Evolutionary conservation across 306 rosid species (phyloP).

Genomic region (Herpetospermum pedunculosum): DNA sequence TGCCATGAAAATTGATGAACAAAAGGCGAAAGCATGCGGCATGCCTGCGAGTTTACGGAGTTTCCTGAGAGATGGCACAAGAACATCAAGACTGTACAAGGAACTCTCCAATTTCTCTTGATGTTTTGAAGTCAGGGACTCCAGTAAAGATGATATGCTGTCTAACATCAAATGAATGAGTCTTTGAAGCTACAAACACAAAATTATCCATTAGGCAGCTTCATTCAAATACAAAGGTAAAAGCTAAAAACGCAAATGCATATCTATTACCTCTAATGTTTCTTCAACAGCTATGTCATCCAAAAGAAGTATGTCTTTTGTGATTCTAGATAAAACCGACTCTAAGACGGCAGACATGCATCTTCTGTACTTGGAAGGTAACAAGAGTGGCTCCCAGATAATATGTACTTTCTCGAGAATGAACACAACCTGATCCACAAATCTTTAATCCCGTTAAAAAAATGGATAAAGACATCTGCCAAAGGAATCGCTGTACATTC

Average conservation of each 20-base stretch:
- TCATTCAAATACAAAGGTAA: not conserved
- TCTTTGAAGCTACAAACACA: conserved; percentile 54
- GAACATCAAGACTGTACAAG: conserved; percentile 33
- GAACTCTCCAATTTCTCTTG: conserved; percentile 38
- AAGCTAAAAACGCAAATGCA: not conserved
- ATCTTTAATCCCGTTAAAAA: conserved; percentile 1
- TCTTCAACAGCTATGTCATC: conserved; percentile 97
- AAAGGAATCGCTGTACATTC: not conserved
- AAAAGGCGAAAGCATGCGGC: conserved; percentile 32
- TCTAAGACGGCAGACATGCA: conserved; percentile 72
- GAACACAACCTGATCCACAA: conserved; percentile 65
- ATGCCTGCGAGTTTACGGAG: conserved; percentile 81
- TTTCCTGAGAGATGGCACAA: conserved; percentile 63
- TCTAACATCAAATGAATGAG: conserved; percentile 68
- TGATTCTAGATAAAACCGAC: conserved; percentile 68
- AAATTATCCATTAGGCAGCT: conserved; percentile 20
- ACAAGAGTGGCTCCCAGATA: conserved; percentile 88
- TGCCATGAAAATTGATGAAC: conserved; percentile 4
- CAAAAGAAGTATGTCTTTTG: conserved; percentile 60
- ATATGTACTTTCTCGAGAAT: conserved; percentile 79
- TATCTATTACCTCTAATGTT: conserved; percentile 61
- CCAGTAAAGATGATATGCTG: conserved; percentile 47
- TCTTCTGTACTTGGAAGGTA: conserved; percentile 68
- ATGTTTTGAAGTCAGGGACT: conserved; percentile 32
- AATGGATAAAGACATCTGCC: not conserved